A percentile compares a stretch with the other conserved stretches of the same genome.
Evolutionary conservation across 148 eudicot genomes (phyloP).

Genomic region (Polygonum maritimum): DNA sequence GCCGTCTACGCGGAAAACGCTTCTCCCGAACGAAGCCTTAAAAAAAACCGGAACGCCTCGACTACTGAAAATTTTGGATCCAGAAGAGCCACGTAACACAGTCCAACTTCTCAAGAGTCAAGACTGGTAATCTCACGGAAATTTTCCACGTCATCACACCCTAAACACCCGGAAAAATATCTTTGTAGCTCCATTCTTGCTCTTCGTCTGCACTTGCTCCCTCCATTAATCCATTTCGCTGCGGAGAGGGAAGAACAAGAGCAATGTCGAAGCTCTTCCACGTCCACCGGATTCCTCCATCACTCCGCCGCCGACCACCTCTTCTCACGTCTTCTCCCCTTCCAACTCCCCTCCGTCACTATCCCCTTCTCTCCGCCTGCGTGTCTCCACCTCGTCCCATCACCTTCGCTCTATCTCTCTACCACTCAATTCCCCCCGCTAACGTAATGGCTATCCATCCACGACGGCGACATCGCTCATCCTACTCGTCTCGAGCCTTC

Average conservation of each 20-base stretch:
- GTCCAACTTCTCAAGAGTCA: no score
- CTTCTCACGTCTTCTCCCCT: neutral
- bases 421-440: neutral
- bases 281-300: constrained; percentile 22
- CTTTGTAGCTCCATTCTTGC: neutral
- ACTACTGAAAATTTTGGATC: no score
- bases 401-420: constrained; percentile 10
- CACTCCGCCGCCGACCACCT: constrained; percentile 14
- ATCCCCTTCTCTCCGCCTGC: neutral
- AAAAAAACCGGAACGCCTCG: no score
- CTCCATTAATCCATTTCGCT: neutral
- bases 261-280: constrained; percentile 33
- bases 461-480: neutral
- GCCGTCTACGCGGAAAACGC: no score
- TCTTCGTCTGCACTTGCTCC: neutral
- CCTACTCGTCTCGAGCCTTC: neutral
- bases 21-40: no score
- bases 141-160: neutral
- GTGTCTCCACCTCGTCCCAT: constrained; percentile 11
- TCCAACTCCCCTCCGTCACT: constrained; percentile 9
- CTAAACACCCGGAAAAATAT: neutral
- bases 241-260: constrained; percentile 2
- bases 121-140: neutral
- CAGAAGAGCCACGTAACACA: no score
- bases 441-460: neutral